Percentiles rank a stretch among this genome's conserved stretches.
phyloP scores from a whole-genome alignment of 2,329 filamentous ascomycete genomes.

The Penicillium carneum region DNA sequence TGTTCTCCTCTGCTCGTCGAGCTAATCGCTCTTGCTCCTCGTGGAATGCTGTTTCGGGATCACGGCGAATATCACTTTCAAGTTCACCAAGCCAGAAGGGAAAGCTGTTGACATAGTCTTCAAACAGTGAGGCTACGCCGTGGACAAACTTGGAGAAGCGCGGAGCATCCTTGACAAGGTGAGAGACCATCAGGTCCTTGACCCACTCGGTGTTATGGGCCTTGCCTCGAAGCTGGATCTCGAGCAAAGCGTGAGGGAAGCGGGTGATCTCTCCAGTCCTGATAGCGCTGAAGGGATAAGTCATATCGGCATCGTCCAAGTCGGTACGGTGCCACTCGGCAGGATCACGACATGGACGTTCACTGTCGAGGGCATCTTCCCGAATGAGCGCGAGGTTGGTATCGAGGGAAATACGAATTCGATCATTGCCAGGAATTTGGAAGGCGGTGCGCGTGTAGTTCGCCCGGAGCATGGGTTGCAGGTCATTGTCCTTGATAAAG shows the following conservation, averaged over 20 bases:
- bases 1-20: slow-evolving; percentile 82
- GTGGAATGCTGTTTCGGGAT: slow-evolving; percentile 88
- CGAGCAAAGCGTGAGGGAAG: slow-evolving; percentile 88
- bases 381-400: slow-evolving; percentile 88
- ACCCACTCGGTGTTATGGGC: slow-evolving; percentile 81
- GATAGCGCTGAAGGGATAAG: slow-evolving; percentile 85
- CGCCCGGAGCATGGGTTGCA: slow-evolving; percentile 85
- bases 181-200: slow-evolving; percentile 87
- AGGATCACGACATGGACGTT: slow-evolving; percentile 87
- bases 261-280: slow-evolving; percentile 89
- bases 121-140: slow-evolving; percentile 87
- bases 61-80: slow-evolving; percentile 90
- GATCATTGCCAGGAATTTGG: slow-evolving; percentile 91
- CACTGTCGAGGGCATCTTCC: slow-evolving; percentile 74
- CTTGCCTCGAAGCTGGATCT: slow-evolving; percentile 78
- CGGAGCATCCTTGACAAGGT: slow-evolving; percentile 86
- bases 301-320: slow-evolving; percentile 81
- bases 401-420: slow-evolving; percentile 89
- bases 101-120: slow-evolving; percentile 93
- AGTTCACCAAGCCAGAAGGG: slow-evolving; percentile 95
- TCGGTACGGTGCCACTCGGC: slow-evolving; percentile 89
- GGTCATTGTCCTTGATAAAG: slow-evolving; percentile 76
- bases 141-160: slow-evolving; percentile 98
- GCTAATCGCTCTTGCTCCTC: slow-evolving; percentile 86
- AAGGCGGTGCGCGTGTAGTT: slow-evolving; percentile 95